phyloP scores from a whole-genome alignment of 2,329 filamentous ascomycete genomes.

The Trichoderma sp. region DNA sequence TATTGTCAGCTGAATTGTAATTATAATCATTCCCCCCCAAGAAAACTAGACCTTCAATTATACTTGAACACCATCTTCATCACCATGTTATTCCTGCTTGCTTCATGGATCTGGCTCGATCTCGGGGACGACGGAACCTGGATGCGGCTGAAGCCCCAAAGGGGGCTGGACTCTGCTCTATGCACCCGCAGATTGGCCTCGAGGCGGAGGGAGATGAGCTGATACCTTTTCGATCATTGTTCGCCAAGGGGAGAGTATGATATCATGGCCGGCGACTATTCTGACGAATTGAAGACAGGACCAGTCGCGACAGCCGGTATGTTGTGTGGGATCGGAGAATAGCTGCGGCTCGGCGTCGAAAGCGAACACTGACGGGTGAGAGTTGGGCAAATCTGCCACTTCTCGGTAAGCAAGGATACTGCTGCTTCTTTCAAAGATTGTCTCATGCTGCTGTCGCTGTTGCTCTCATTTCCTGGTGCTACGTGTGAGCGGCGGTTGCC shows the following conservation, averaged over 20 bases:
- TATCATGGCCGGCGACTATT: conserved; percentile 3
- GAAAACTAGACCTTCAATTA: conserved; percentile 28
- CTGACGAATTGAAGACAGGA: not conserved
- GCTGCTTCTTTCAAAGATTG: not conserved
- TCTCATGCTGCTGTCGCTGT: not conserved
- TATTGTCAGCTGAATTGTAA: conserved; percentile 37
- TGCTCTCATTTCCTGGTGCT: conserved; percentile 5
- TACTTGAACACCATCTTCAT: conserved; percentile 21
- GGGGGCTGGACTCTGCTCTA: conserved; percentile 2
- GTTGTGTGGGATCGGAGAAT: conserved; percentile 1
- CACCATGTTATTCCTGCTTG: conserved; percentile 2
- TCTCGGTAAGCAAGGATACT: conserved; percentile 5
- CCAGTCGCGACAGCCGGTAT: not conserved
- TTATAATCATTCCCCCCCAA: conserved; percentile 33
- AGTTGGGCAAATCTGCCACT: conserved; percentile 4
- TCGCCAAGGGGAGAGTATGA: not conserved
- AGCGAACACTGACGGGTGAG: not conserved
- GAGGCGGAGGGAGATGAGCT: not conserved
- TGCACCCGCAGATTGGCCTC: not conserved
- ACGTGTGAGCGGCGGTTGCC: conserved; percentile 17
- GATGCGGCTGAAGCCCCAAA: not conserved
- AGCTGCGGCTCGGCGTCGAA: conserved; percentile 4
- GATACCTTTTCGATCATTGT: not conserved
- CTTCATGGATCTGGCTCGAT: conserved; percentile 12
- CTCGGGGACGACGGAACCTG: not conserved